A percentile compares a stretch with the other conserved stretches of the same genome.
phyloP scores from a whole-genome alignment of 2,329 filamentous ascomycete species.

The Alternaria longipes region DNA sequence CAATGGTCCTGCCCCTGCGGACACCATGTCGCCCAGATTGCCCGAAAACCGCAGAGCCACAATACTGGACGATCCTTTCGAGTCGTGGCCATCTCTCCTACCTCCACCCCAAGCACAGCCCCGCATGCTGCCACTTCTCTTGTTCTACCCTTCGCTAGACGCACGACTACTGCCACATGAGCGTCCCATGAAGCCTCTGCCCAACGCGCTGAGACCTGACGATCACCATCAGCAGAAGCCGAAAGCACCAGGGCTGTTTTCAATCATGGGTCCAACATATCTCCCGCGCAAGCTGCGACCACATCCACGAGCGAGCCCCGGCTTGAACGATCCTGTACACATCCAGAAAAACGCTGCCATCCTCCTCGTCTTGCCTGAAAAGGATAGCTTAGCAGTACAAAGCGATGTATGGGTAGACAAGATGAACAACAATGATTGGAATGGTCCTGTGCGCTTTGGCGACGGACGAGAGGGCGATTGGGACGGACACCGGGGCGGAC shows the following conservation, averaged over 20 bases:
- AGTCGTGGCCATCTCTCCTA: constrained; percentile 51
- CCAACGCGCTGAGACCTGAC: constrained; percentile 46
- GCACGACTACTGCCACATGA: constrained; percentile 53
- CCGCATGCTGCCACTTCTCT: constrained; percentile 50
- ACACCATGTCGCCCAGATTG: constrained; percentile 40
- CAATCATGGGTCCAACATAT: constrained; percentile 55
- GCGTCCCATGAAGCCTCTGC: constrained; percentile 48
- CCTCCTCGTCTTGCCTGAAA: constrained; percentile 54
- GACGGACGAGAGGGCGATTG: constrained; percentile 45
- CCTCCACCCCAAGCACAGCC: constrained; percentile 47
- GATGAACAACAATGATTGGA: constrained; percentile 46
- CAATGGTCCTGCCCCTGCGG: constrained; percentile 17
- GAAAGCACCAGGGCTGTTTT: constrained; percentile 48
- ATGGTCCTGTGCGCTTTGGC: constrained; percentile 46
- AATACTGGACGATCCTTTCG: constrained; percentile 40
- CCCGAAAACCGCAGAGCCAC: constrained; percentile 42
- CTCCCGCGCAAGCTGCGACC: constrained; percentile 49
- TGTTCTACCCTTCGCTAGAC: constrained; percentile 57
- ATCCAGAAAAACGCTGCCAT: constrained; percentile 53
- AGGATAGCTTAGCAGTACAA: constrained; percentile 54
- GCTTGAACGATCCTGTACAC: constrained; percentile 45
- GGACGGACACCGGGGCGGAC: constrained; percentile 36
- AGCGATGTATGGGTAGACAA: constrained; percentile 56
- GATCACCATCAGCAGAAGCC: constrained; percentile 41
- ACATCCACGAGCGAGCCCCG: constrained; percentile 54